phyloP scores from a whole-genome alignment of 2,329 filamentous ascomycete species.

The Colletotrichum agaves region DNA sequence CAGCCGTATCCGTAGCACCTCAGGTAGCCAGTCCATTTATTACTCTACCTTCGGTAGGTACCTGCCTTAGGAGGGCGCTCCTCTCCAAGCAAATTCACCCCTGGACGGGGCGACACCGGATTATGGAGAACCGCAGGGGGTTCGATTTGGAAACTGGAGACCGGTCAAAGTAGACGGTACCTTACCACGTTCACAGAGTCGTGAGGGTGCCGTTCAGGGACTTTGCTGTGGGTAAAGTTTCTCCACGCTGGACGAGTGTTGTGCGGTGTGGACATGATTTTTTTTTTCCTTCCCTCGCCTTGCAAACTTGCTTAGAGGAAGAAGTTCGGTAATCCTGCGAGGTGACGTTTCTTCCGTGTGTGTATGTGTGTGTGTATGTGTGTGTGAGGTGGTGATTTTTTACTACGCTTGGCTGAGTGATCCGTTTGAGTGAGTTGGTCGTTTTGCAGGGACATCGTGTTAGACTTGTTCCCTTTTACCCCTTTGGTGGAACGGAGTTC shows the following conservation, averaged over 20 bases:
- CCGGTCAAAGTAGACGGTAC: conserved; percentile 13
- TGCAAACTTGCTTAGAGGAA: conserved; percentile 9
- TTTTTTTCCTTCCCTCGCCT: background rate
- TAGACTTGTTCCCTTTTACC: no score
- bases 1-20: conserved; percentile 7
- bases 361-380: background rate
- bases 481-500: conserved; percentile 13
- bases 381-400: background rate
- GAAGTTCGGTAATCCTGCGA: background rate
- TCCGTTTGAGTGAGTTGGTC: no score
- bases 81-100: background rate
- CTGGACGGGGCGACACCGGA: conserved; percentile 30
- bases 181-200: conserved; percentile 12
- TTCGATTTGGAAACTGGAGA: conserved; percentile 9
- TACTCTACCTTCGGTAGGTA: background rate
- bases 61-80: background rate
- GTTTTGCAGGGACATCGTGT: background rate
- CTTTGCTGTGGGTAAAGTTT: conserved; percentile 4
- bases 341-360: background rate
- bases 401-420: background rate
- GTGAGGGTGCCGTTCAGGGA: conserved; percentile 29
- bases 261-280: conserved; percentile 24
- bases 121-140: conserved; percentile 37
- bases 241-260: conserved; percentile 21
- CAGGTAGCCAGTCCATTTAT: no score